These are phyloP conservation scores for Exophiala dermatitidis DNA, from an alignment of 2,329 filamentous ascomycete species.

Conservation along the genomic window DNA sequence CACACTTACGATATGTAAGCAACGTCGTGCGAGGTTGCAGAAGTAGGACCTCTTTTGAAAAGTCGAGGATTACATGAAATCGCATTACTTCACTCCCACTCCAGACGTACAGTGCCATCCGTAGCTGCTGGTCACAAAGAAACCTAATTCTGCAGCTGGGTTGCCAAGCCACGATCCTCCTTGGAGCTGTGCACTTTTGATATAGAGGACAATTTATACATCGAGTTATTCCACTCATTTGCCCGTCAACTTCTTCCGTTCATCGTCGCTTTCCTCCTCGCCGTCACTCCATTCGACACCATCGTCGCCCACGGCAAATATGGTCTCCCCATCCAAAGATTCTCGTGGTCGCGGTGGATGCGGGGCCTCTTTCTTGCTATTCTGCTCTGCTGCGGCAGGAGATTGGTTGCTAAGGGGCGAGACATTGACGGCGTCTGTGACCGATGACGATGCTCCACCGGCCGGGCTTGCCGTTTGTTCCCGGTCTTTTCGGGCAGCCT, in stretches of 20 bases:
- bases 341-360: constrained; percentile 45
- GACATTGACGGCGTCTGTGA: constrained; percentile 19
- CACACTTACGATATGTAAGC: too few relatives aligned
- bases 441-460: constrained; percentile 21
- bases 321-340: constrained; percentile 80
- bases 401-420: constrained; percentile 9
- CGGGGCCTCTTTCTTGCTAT: constrained; percentile 12
- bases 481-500: constrained; percentile 33
- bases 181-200: too few relatives aligned
- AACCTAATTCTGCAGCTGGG: not conserved
- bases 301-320: constrained; percentile 86
- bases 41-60: not conserved
- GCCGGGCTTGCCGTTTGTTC: constrained; percentile 20
- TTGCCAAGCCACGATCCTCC: too few relatives aligned
- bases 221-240: constrained; percentile 27
- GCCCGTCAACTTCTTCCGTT: constrained; percentile 45
- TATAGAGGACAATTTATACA: too few relatives aligned
- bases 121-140: not conserved
- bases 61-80: not conserved
- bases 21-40: not conserved
- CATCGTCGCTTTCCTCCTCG: constrained; percentile 56
- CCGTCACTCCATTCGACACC: constrained; percentile 73
- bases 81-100: not conserved
- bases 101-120: constrained; percentile 1
- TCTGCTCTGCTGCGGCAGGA: constrained; percentile 12